Base-by-base conservation (phyloP, 1,284 basidiomycete genomes). In the Ceratobasidium sp. region DNA sequence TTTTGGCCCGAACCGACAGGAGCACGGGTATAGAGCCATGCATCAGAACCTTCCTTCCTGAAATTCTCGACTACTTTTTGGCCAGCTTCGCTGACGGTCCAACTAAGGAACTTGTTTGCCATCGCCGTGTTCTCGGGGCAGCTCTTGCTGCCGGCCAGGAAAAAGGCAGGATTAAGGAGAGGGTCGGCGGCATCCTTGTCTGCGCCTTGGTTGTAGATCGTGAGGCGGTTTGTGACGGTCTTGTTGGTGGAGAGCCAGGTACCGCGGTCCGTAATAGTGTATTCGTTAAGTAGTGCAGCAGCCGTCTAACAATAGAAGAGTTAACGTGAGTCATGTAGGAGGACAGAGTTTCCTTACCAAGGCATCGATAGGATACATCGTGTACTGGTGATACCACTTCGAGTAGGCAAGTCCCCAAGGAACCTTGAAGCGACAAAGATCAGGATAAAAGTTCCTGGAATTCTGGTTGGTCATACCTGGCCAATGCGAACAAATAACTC, bases 321-420 rank as follows among this genome's bases (percentile, higher is more conserved):
- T 62, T 48, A 59, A 50, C 18, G 10, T 30, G 6, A 8, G 7
- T 14, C 46, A 16, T 27, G 62, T 35, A 38, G 23, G 23, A 41
- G 68, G 54, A n/a, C 5, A 27, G 2, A 18, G 20, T 5, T 23
- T 50, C 27, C 60, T 54, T 27, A 75, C 71, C 44, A 89, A 81
- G 0, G 88, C 87, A 81, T 88, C 83, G 0, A 87, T 81, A 1
- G 88, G 88, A 81, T 87, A 89, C 1, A 82, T 84, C 0, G 87
- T 84, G 81, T 88, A 89, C 79, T 89, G 87, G 79, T 90, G 89
- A 78, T 89, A 90, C 88, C 88, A 89, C 41, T 84, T 86, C 5
- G 88, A 88, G 79, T 88, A 88, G 10, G 84, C 81, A 44, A 84
- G 82, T 1, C 84, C 88, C 88, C 88, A 89, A 5, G 89, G 89